A percentile compares a stretch with the other conserved stretches of the same genome.
Evolutionary conservation across 2,329 filamentous ascomycete species (phyloP).

Genomic region (Dactylellina haptotyla): DNA sequence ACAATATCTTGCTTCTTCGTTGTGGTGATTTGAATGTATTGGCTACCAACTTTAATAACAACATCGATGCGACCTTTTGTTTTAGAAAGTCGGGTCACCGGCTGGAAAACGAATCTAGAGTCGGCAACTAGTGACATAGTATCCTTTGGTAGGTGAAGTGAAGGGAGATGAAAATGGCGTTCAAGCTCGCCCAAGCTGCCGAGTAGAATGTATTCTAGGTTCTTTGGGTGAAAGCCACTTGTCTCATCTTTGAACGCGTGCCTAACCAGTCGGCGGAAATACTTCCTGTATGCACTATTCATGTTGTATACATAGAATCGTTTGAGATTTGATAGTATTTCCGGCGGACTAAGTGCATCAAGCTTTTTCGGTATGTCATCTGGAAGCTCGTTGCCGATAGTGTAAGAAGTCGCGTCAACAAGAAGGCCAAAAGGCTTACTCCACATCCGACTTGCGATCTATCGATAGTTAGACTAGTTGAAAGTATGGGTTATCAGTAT

Average conservation of each 20-base stretch:
- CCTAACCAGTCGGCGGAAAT: slow-evolving; percentile 72
- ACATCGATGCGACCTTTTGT: slow-evolving; percentile 77
- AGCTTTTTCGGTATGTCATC: slow-evolving; percentile 72
- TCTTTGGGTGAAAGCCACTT: slow-evolving; percentile 72
- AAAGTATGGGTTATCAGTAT: too few relatives aligned
- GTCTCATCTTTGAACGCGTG: slow-evolving; percentile 70
- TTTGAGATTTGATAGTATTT: slow-evolving; percentile 70
- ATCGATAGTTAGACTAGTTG: slow-evolving; percentile 55
- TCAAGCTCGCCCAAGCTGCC: slow-evolving; percentile 74
- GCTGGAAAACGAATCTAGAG: slow-evolving; percentile 73
- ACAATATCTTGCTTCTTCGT: slow-evolving; percentile 75
- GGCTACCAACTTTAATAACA: slow-evolving; percentile 73
- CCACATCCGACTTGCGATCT: slow-evolving; percentile 77
- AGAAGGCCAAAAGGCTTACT: slow-evolving; percentile 74
- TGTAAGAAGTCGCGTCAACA: slow-evolving; percentile 76
- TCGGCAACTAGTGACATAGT: slow-evolving; percentile 76
- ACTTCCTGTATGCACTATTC: slow-evolving; percentile 76
- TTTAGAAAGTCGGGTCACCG: slow-evolving; percentile 73
- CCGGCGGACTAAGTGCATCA: slow-evolving; percentile 71
- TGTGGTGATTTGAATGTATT: slow-evolving; percentile 76
- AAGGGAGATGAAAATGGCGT: slow-evolving; percentile 73
- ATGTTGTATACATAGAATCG: slow-evolving; percentile 77
- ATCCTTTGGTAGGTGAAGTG: slow-evolving; percentile 75
- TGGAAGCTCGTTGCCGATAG: slow-evolving; percentile 72
- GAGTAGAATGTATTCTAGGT: slow-evolving; percentile 74